Evolutionary conservation across 441 rosid species (phyloP).

Genomic region (Biscutella laevigata): DNA sequence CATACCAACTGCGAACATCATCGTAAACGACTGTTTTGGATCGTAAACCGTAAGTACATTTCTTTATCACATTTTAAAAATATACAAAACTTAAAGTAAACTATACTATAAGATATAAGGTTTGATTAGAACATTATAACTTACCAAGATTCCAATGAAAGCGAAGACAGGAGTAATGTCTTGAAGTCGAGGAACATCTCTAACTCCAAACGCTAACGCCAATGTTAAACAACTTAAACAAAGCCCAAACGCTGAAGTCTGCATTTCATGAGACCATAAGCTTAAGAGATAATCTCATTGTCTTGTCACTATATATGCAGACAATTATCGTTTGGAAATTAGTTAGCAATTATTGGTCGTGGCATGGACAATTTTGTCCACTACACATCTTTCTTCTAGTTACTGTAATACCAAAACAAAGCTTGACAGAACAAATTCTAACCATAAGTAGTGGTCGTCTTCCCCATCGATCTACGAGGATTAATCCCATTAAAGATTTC

Average conservation of each 20-base stretch:
- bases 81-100: background rate
- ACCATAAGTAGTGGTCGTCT: conserved; percentile 52
- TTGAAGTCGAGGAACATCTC: conserved; percentile 20
- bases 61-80: background rate
- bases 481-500: conserved; percentile 22
- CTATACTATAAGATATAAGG: background rate
- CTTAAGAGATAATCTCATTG: too few relatives aligned
- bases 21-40: conserved; percentile 31
- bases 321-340: too few relatives aligned
- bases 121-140: background rate
- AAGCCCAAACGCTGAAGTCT: conserved; percentile 40
- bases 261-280: too few relatives aligned
- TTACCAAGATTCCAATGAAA: conserved; percentile 28
- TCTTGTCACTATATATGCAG: too few relatives aligned
- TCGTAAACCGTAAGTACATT: background rate
- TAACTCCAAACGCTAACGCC: conserved; percentile 33
- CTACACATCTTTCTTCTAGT: too few relatives aligned
- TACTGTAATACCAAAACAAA: too few relatives aligned
- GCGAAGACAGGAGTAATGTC: conserved; percentile 6
- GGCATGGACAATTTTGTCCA: too few relatives aligned
- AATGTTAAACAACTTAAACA: conserved; percentile 27
- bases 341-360: too few relatives aligned
- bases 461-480: conserved; percentile 48
- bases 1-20: conserved; percentile 36
- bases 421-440: background rate